Evolutionary conservation across 1,284 basidiomycete genomes (phyloP), one percentile per base, ranked within the genome.

Genomic region (Macrocystidia cucumis): DNA sequence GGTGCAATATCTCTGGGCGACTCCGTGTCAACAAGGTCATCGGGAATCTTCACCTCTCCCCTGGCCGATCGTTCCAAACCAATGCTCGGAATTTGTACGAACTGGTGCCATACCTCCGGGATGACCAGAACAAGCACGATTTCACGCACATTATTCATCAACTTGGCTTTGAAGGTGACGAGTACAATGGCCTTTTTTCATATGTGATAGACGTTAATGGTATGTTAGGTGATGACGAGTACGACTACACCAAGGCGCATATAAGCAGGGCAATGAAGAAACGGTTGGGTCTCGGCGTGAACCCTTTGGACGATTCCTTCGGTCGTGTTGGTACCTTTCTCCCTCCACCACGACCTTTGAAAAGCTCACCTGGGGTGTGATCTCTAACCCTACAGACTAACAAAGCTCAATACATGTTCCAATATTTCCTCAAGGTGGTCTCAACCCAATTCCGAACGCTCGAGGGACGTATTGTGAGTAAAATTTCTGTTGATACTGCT

Each of bases 381-480:
- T n/a, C n/a, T n/a, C n/a, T n/a, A n/a, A 13, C 43, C 27, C 23
- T 30, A 13, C 45, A 84, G 78, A 83, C 82, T 1, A 58, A 53
- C 43, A 76, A 78, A 58, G 62, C 82, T 18, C 72, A 86, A 45
- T 91, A 87, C 55, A 91, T 92, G 90, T 93, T 90, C 72, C 90
- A 91, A 52, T 95, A 98, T 62, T 98, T 97, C 76, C 69, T 98
- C 54, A 98, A 98, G 59, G 92, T 96, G 30, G 92, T 97, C 22
- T 91, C 89, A 5, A 97, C 91, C 1, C 81, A 85, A 52, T 96
- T 95, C 64, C 72, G 77, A 43, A 84, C 82, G 21, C 63, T 93
- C n/a, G 75, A 83, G 43, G 83, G 79, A 23, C 73, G 82, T 48
- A 63, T 69, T 24, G 84, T 86, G 52, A 27, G 74, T 63, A n/a